Evolutionary conservation across 192 early-diverging fungal species (phyloP).

Genomic region (Diversispora eburnea): DNA sequence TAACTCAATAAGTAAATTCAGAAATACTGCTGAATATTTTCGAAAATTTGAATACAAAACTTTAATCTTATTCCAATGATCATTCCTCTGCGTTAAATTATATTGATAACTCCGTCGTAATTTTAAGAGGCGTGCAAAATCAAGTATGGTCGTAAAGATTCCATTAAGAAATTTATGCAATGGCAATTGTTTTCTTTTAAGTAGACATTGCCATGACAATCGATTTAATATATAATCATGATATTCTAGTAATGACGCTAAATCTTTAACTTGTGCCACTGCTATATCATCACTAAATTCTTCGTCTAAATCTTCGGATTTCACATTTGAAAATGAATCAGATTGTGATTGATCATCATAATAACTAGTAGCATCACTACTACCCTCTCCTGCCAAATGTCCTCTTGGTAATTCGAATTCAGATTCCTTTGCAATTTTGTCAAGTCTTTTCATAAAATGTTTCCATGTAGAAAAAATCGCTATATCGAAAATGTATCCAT

Average conservation of each 20-base stretch:
- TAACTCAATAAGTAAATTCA: conserved; percentile 37
- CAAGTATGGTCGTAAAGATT: conserved; percentile 36
- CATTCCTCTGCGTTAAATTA: conserved; percentile 6
- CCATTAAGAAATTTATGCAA: conserved; percentile 39
- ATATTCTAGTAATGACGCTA: conserved; percentile 39
- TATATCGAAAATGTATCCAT: conserved; percentile 41
- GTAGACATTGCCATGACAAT: conserved; percentile 44
- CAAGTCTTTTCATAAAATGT: conserved; percentile 41
- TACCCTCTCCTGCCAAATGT: neutral
- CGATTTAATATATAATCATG: conserved; percentile 48
- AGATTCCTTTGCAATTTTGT: conserved; percentile 25
- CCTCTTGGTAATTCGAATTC: conserved; percentile 18
- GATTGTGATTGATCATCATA: conserved; percentile 3
- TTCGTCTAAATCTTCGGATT: neutral
- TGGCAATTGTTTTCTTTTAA: conserved; percentile 43
- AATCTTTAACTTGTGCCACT: conserved; percentile 33
- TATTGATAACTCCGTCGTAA: neutral
- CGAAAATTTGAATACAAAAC: conserved; percentile 37
- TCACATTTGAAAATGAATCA: neutral
- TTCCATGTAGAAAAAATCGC: conserved; percentile 45
- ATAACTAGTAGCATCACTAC: neutral
- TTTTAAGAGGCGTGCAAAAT: conserved; percentile 14
- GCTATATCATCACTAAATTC: conserved; percentile 16
- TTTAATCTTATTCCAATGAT: conserved; percentile 17
- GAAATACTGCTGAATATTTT: conserved; percentile 34